A percentile compares a stretch with the other conserved stretches of the same genome.
These are phyloP conservation scores for Malbranchea cinnamomea DNA, from an alignment of 2,329 filamentous ascomycete species.

Conservation along the genomic window DNA sequence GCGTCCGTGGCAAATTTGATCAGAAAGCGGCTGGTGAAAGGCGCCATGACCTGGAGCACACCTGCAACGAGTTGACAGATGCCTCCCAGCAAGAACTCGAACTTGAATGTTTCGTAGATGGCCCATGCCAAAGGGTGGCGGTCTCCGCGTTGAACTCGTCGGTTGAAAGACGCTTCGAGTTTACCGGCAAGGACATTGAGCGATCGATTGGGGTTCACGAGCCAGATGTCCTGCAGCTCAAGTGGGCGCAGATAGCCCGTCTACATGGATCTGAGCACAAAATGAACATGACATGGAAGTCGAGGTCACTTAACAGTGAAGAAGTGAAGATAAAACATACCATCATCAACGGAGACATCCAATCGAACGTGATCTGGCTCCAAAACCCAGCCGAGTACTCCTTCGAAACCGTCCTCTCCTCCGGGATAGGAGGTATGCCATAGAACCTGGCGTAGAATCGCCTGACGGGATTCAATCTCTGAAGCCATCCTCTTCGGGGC, in stretches of 20 bases:
- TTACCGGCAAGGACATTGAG: conserved; percentile 54
- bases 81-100: conserved; percentile 77
- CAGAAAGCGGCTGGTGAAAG: conserved; percentile 71
- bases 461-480: conserved; percentile 29
- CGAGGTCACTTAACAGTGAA: neutral
- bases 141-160: conserved; percentile 50
- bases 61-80: conserved; percentile 57
- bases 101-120: conserved; percentile 70
- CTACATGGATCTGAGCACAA: conserved; percentile 26
- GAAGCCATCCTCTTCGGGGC: conserved; percentile 21
- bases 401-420: conserved; percentile 40
- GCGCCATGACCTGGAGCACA: conserved; percentile 62
- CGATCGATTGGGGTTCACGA: conserved; percentile 65
- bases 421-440: conserved; percentile 39
- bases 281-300: conserved; percentile 4
- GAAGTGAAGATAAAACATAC: conserved; percentile 31
- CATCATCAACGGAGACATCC: conserved; percentile 79
- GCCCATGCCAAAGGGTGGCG: conserved; percentile 65
- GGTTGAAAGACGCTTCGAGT: conserved; percentile 53
- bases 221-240: conserved; percentile 74
- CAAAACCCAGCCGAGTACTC: conserved; percentile 63
- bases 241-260: conserved; percentile 74
- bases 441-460: too few species aligned
- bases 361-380: conserved; percentile 67
- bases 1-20: conserved; percentile 75